Base-by-base conservation (phyloP, 1,284 basidiomycete species). In the Cutaneotrichosporon cyanovorans region DNA sequence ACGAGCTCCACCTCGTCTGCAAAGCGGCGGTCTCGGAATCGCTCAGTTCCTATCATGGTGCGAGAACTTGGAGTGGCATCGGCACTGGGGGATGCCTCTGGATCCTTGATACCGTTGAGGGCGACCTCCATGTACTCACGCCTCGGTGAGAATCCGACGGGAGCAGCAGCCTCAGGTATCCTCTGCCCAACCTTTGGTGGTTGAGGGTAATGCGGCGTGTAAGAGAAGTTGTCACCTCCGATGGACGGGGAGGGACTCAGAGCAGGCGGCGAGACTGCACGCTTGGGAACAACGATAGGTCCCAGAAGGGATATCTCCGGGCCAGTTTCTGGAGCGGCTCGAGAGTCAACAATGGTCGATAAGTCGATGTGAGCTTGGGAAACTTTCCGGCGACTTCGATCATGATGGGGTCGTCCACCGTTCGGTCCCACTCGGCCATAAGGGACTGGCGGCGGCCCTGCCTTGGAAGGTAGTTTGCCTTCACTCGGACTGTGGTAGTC, bases 11-110 rank as follows among this genome's bases (percentile, higher is more conserved):
- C 63, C 20, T 66, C 55, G 52, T 69, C 67, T 3, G 62, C 67
- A 48, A 69, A 69, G 23, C 67, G 49, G 37, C 61, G 65, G 53
- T 69, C 67, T 30, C 62, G 55, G 49, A 66, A 69, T 16, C 61
- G 46, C 50, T 69, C 67, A 1, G 67, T 69, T 10, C 67, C 67
- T 18, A 69, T 44, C 51, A 69, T 45, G 2, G 67, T 69, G 30
- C 67, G 48, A 44, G 65, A 63, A 11, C 53, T 55, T 2, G 67
- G 67, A 0, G 64, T 66, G 1, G 49, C 50, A 8, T 57, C n/a
- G 4, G 39, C 54, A 32, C 50, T 50, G 0, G 58, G 47, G 9
- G 55, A 54, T 3, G 48, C 40, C 14, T 40, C 30, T 4, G 23
- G 49, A 19, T 49, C 40, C 3, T 31, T 12, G 11, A 55, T 33